A percentile compares a stretch with the other conserved stretches of the same genome.
These are phyloP conservation scores for Oxytropis ochrocephala DNA, from an alignment of 306 rosid genomes.

Conservation along the genomic window DNA sequence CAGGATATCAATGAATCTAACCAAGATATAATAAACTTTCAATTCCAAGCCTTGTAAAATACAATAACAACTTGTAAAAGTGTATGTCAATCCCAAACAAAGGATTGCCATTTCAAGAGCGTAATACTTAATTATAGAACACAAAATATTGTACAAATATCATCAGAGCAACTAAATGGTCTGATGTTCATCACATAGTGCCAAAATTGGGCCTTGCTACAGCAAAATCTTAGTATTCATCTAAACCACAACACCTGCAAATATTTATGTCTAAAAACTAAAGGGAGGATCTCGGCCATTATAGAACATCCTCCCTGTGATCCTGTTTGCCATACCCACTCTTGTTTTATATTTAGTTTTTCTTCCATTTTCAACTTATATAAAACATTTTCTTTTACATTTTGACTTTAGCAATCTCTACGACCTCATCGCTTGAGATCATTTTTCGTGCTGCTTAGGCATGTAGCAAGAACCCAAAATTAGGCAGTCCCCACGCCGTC, in stretches of 20 bases:
- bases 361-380: conserved; percentile 6
- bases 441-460: conserved; percentile 21
- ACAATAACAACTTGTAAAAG: background rate
- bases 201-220: conserved; percentile 19
- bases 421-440: conserved; percentile 16
- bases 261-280: conserved; percentile 14
- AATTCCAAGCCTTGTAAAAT: too few species aligned
- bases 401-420: background rate
- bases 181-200: conserved; percentile 15
- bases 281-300: conserved; percentile 25
- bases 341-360: conserved; percentile 11
- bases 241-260: conserved; percentile 11
- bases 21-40: too few species aligned
- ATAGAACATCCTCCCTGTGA: conserved; percentile 15
- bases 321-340: background rate
- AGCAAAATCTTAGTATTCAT: conserved; percentile 11
- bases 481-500: conserved; percentile 17
- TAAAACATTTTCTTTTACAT: background rate
- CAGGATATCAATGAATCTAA: too few species aligned
- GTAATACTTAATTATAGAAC: background rate
- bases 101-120: background rate
- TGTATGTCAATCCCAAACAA: background rate
- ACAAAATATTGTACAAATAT: conserved; percentile 8
- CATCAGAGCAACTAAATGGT: conserved; percentile 6
- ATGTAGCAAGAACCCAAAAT: conserved; percentile 20